These are phyloP conservation scores for Candida railenensis DNA, from an alignment of 805 yeast species.

Conservation along the genomic window DNA sequence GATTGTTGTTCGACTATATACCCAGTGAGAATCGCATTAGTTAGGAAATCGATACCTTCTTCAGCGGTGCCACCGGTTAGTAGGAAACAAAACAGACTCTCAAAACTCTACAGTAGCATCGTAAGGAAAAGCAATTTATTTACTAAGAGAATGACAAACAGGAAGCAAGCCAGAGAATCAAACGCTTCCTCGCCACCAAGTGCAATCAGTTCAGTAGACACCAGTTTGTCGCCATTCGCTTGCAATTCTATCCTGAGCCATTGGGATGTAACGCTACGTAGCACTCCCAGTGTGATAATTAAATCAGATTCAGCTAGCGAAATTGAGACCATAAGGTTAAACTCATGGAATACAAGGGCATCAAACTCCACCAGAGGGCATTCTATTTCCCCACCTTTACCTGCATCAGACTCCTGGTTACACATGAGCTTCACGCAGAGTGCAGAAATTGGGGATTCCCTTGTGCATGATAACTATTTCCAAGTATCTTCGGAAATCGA, in stretches of 20 bases:
- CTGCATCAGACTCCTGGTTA: neutral
- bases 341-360: neutral
- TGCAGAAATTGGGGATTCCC: neutral
- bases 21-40: too few species aligned
- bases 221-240: neutral
- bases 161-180: too few species aligned
- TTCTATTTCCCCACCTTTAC: slow-evolving; percentile 3
- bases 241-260: neutral
- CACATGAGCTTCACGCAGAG: neutral
- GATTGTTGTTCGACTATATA: too few species aligned
- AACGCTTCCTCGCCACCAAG: neutral
- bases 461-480: too few species aligned
- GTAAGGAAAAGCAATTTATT: too few species aligned
- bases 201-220: neutral
- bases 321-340: neutral
- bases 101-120: too few species aligned
- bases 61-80: too few species aligned
- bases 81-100: too few species aligned
- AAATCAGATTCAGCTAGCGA: neutral
- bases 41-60: too few species aligned
- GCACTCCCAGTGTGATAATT: neutral
- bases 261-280: neutral
- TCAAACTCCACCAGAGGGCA: neutral
- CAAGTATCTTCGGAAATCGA: too few species aligned
- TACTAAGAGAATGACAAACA: too few species aligned